These are phyloP conservation scores for Gossypium davidsonii DNA, from an alignment of 441 rosid species.

Conservation along the genomic window DNA sequence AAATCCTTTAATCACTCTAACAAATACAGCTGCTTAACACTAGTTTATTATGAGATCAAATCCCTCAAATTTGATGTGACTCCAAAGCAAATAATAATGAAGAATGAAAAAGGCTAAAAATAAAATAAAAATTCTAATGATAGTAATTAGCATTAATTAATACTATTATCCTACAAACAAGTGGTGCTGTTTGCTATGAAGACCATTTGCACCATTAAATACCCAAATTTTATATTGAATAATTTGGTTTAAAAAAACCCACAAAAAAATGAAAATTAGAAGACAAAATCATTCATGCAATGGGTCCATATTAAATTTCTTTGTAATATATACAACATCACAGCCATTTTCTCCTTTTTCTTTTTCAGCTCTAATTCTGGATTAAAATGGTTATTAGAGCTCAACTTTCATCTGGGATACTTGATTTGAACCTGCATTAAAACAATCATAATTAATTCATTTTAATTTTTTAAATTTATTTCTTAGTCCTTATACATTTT, in stretches of 20 bases:
- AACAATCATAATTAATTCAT: not conserved
- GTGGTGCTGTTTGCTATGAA: conserved; percentile 20
- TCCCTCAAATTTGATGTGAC: conserved; percentile 23
- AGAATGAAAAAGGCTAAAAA: not conserved
- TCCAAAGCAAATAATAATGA: not conserved
- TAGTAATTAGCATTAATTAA: conserved; percentile 24
- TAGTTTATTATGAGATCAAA: conserved; percentile 27
- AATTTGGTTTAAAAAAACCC: conserved; percentile 4
- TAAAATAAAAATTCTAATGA: not conserved
- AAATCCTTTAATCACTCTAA: not conserved
- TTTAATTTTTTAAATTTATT: not conserved
- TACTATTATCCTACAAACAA: conserved; percentile 29
- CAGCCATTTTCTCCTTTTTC: conserved; percentile 27
- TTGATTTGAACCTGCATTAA: conserved; percentile 46
- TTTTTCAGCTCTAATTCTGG: conserved; percentile 21
- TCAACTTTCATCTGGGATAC: conserved; percentile 50
- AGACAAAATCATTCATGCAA: conserved; percentile 21
- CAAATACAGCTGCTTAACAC: conserved; percentile 74
- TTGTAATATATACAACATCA: conserved; percentile 49
- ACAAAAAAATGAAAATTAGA: conserved; percentile 18
- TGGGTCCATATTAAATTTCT: conserved; percentile 35
- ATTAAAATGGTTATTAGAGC: conserved; percentile 37
- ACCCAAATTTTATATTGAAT: conserved; percentile 32
- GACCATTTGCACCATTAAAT: conserved; percentile 25
- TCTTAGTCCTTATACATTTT: not conserved